These are phyloP conservation scores for Tubosaeta sp. DNA, from an alignment of 768 basidiomycete species.

Conservation along the genomic window DNA sequence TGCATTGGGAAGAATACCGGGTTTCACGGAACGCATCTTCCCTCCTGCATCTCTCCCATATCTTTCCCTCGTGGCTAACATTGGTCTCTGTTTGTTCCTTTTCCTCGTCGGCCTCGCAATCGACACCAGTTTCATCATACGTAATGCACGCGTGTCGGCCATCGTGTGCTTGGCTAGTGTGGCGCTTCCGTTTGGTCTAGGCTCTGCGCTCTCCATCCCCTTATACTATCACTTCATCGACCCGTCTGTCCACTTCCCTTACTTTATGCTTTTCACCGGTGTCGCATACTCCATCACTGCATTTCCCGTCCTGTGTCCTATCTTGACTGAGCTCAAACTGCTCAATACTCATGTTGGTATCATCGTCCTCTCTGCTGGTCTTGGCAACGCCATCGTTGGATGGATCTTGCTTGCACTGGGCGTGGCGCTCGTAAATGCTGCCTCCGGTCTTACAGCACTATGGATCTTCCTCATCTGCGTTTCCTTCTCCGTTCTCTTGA, in stretches of 20 bases:
- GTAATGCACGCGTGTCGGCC: constrained; percentile 62
- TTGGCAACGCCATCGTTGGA: constrained; percentile 82
- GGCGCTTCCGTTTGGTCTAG: constrained; percentile 81
- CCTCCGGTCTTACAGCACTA: constrained; percentile 75
- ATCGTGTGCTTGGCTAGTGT: constrained; percentile 80
- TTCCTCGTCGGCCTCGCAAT: constrained; percentile 94
- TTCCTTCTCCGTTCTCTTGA: constrained; percentile 68
- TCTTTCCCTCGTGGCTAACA: constrained; percentile 82
- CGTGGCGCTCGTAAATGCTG: constrained; percentile 88
- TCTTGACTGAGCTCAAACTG: constrained; percentile 86
- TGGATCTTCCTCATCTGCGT: constrained; percentile 79
- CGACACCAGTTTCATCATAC: constrained; percentile 70
- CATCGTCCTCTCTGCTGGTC: constrained; percentile 87
- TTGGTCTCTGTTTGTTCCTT: constrained; percentile 82
- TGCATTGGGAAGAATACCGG: constrained; percentile 76
- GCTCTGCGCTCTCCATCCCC: constrained; percentile 66
- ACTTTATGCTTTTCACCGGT: constrained; percentile 93
- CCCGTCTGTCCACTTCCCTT: constrained; percentile 61
- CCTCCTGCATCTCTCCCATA: constrained; percentile 66
- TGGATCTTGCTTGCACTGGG: constrained; percentile 88
- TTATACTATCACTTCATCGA: constrained; percentile 53
- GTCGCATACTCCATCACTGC: constrained; percentile 88
- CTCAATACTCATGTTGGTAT: constrained; percentile 90
- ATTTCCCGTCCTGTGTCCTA: constrained; percentile 81
- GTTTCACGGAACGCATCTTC: constrained; percentile 84